Base-by-base conservation (phyloP, 108 stramenopile genomes). In the Cylindrotheca closterium region DNA sequence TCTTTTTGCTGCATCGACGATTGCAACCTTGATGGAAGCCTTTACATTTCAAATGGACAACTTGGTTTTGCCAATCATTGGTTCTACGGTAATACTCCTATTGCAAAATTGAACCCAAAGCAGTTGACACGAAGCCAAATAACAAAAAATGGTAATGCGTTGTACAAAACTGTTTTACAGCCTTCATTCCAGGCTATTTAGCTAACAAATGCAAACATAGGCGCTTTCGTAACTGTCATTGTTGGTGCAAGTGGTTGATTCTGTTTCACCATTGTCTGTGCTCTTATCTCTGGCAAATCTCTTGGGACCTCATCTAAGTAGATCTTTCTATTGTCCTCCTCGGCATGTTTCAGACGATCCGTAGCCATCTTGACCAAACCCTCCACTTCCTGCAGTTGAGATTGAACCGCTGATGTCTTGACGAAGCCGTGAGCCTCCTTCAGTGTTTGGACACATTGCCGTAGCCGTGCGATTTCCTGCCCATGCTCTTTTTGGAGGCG, bases 11-110 rank as follows among this genome's bases (percentile, higher is more conserved):
- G 59, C 81, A 17, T 63, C 84, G 22, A 51, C 57, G 17, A 42
- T 75, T 19, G 52, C 80, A 33, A 90, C 88, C 17, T 29, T 90
- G 32, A 30, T 88, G 22, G 92, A 93, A 72, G 92, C 92, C 24
- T 83, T 71, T 45, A 93, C 89, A 28, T 68, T 28, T 1, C 89
- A 93, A 61, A 81, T 87, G 72, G 92, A 93, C 78, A 93, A 93
- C 65, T 67, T 93, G 15, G 84, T 88, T 26, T 67, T 93, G 30
- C 89, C 92, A 25, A 28, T 90, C 67, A 72, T 70, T n/a, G 92
- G 84, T 5, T 62, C 37, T 7, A 42, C 37, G 15, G 15, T 42
- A 15, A 42, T 42, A 10, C 37, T 42, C 15, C 15, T 42, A 15
- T 42, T n/a, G n/a, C n/a, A n/a, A n/a, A n/a, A n/a, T n/a, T n/a